Evolutionary conservation across 2,329 filamentous ascomycete genomes (phyloP).

Genomic region (Blumeria hordei): DNA sequence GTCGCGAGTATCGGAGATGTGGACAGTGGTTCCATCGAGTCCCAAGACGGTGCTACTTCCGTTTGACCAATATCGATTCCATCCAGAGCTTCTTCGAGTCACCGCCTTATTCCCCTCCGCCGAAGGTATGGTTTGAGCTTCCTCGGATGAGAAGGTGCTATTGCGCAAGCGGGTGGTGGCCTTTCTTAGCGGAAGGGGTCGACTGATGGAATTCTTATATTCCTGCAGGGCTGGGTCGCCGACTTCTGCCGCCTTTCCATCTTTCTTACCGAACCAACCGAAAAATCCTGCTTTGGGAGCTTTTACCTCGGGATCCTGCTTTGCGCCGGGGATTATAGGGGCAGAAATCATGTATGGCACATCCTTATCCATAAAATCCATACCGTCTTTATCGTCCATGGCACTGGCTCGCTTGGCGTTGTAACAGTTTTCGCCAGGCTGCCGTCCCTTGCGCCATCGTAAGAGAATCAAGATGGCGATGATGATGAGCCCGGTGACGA

Average conservation of each 20-base stretch:
- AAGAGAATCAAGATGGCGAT: slow-evolving; percentile 40
- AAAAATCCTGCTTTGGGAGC: background rate
- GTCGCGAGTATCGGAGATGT: slow-evolving; percentile 20
- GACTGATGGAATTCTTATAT: slow-evolving; percentile 36
- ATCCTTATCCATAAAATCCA: slow-evolving; percentile 23
- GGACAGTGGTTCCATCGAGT: slow-evolving; percentile 19
- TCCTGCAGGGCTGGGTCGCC: slow-evolving; percentile 18
- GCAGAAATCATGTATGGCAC: slow-evolving; percentile 15
- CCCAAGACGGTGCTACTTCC: slow-evolving; percentile 43
- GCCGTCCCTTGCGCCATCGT: slow-evolving; percentile 32
- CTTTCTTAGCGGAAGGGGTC: slow-evolving; percentile 17
- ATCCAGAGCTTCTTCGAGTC: slow-evolving; percentile 39
- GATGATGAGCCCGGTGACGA: slow-evolving; percentile 33
- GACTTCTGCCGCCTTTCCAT: too few relatives aligned
- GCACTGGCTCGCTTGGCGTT: slow-evolving; percentile 21
- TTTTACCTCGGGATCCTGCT: background rate
- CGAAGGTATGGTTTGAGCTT: too few relatives aligned
- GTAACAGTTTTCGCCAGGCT: slow-evolving; percentile 23
- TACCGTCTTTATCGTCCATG: slow-evolving; percentile 31
- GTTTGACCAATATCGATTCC: slow-evolving; percentile 57
- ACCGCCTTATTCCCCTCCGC: slow-evolving; percentile 1
- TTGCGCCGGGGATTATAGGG: background rate
- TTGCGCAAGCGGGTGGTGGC: background rate
- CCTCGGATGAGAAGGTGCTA: background rate
- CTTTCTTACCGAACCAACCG: background rate